These are phyloP conservation scores for Cynara cardunculus DNA, from an alignment of 129 eudicot species.

Conservation along the genomic window DNA sequence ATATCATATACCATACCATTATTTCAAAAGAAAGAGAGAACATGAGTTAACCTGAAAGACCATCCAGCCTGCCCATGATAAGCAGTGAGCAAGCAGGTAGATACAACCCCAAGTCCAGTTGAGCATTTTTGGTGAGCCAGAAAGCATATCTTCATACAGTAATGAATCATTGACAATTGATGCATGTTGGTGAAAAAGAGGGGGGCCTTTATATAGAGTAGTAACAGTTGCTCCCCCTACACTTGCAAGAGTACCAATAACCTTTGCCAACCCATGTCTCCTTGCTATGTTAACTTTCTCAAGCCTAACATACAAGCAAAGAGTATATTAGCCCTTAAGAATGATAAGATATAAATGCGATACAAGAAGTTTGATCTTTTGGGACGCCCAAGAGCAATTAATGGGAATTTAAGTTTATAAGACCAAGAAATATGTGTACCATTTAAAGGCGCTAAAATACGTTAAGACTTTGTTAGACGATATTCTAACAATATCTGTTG, in stretches of 20 bases:
- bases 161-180: not conserved
- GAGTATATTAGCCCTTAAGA: not conserved
- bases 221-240: slow-evolving; percentile 83
- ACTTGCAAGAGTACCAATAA: slow-evolving; percentile 74
- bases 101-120: slow-evolving; percentile 83
- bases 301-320: slow-evolving; percentile 35
- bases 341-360: not conserved
- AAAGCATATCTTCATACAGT: slow-evolving; percentile 21
- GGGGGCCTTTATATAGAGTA: slow-evolving; percentile 78
- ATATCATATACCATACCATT: not conserved
- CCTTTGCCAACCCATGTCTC: slow-evolving; percentile 71
- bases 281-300: slow-evolving; percentile 54
- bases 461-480: no score
- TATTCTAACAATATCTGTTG: no score
- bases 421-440: no score
- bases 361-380: no score
- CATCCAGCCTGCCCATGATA: slow-evolving; percentile 97
- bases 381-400: no score
- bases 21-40: not conserved
- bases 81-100: slow-evolving; percentile 75
- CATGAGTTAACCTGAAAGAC: slow-evolving; percentile 64
- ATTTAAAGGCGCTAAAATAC: no score
- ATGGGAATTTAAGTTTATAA: no score
- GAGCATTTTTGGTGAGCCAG: slow-evolving; percentile 31
- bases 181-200: slow-evolving; percentile 41